A percentile compares a stretch with the other conserved stretches of the same genome.
phyloP scores from a whole-genome alignment of 1,139 yeast genomes.

The Magnusiomyces paraingens region DNA sequence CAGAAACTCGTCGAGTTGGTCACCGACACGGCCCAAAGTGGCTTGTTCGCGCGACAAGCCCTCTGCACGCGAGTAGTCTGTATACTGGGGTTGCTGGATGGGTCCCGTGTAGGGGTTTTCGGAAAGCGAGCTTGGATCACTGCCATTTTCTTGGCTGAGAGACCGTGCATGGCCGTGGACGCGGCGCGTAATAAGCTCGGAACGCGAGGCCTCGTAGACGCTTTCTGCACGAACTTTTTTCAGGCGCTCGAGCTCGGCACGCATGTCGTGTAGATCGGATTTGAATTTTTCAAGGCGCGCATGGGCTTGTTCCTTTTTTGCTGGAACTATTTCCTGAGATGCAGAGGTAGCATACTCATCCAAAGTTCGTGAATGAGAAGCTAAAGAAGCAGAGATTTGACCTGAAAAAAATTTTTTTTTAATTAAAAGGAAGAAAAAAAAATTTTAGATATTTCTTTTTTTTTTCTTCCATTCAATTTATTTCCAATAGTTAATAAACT shows the following conservation, averaged over 20 bases:
- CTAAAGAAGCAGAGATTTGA: slow-evolving; percentile 77
- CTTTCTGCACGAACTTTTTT: slow-evolving; percentile 60
- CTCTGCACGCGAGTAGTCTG: slow-evolving; percentile 40
- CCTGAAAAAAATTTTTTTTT: slow-evolving; percentile 31
- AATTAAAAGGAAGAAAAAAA: background rate
- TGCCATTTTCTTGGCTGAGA: background rate
- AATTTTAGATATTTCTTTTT: background rate
- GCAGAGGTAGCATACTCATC: slow-evolving; percentile 67
- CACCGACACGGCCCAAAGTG: slow-evolving; percentile 62
- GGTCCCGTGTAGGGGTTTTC: slow-evolving; percentile 53
- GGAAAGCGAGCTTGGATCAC: background rate
- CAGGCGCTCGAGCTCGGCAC: slow-evolving; percentile 53
- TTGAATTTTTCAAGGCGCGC: slow-evolving; percentile 56
- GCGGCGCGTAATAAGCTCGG: slow-evolving; percentile 58
- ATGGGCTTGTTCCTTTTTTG: slow-evolving; percentile 56
- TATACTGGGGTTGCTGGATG: slow-evolving; percentile 14
- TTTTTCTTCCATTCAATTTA: no score
- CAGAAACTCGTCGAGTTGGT: slow-evolving; percentile 79
- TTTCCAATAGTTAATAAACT: no score
- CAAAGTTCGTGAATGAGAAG: slow-evolving; percentile 67
- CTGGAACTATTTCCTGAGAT: slow-evolving; percentile 52
- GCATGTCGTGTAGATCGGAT: slow-evolving; percentile 50
- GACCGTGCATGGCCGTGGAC: background rate
- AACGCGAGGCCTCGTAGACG: slow-evolving; percentile 42
- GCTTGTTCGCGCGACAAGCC: slow-evolving; percentile 65